Conservation (phyloP, 495 filamentous ascomycete genomes). For the Clohesyomyces aquaticus region DNA sequence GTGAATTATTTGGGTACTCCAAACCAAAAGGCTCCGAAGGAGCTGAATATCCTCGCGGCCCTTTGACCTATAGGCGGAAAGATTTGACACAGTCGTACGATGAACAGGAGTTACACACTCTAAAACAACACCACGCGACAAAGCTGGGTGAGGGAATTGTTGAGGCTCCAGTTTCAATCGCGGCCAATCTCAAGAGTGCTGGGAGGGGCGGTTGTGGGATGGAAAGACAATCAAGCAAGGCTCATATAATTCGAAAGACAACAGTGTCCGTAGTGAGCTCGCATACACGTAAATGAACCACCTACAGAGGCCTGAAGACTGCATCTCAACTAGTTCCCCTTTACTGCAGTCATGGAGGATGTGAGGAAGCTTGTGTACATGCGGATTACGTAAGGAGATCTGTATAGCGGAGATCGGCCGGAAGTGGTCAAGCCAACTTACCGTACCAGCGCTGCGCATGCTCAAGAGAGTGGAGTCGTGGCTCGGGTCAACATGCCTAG, state of each 20-base stretch:
- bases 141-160: neutral
- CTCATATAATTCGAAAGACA: conserved; percentile 44
- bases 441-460: too few species aligned
- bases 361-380: too few species aligned
- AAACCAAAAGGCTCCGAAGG: conserved; percentile 4
- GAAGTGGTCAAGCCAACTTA: too few species aligned
- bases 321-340: neutral
- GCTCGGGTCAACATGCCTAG: too few species aligned
- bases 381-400: too few species aligned
- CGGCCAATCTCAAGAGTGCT: neutral
- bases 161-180: conserved; percentile 1
- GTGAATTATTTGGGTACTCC: neutral
- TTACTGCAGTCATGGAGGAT: neutral
- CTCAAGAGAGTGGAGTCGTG: too few species aligned
- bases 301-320: neutral
- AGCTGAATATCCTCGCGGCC: conserved; percentile 16
- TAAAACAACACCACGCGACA: neutral
- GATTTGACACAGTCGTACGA: conserved; percentile 3
- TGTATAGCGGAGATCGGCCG: too few species aligned
- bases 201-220: conserved; percentile 15
- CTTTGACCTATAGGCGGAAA: neutral
- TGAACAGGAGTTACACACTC: conserved; percentile 5
- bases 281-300: conserved; percentile 10
- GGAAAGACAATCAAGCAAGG: conserved; percentile 45
- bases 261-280: conserved; percentile 35